Conservation (phyloP, 2,329 filamentous ascomycete species). For the Neobulgaria alba region DNA sequence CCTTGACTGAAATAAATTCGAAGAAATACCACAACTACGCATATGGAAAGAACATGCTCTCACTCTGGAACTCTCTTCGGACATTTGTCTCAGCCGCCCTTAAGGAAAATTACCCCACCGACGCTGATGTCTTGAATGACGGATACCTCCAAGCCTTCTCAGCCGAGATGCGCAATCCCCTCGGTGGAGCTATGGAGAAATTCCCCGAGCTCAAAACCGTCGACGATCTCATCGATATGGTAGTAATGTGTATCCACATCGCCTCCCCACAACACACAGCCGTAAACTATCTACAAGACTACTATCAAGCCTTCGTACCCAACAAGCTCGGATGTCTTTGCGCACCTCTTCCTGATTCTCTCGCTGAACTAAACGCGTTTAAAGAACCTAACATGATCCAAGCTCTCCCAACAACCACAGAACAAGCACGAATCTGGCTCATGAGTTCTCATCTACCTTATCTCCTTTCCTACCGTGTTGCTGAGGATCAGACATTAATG, state of each 20-base stretch:
- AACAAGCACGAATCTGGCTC: neutral
- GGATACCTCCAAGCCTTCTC: slow-evolving; percentile 33
- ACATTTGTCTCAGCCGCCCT: neutral
- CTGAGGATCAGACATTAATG: neutral
- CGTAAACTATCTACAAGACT: slow-evolving; percentile 44
- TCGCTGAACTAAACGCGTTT: slow-evolving; percentile 1
- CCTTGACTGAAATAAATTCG: neutral
- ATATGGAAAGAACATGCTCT: neutral
- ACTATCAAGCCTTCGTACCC: slow-evolving; percentile 40
- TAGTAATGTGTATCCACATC: slow-evolving; percentile 45
- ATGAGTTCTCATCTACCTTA: neutral
- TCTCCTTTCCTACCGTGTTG: neutral
- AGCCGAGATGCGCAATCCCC: slow-evolving; percentile 31
- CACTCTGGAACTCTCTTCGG: neutral
- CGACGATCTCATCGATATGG: slow-evolving; percentile 35
- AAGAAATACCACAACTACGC: too few species aligned
- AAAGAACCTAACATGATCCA: slow-evolving; percentile 5
- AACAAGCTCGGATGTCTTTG: slow-evolving; percentile 36
- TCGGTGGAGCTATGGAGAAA: slow-evolving; percentile 31
- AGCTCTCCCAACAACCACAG: slow-evolving; percentile 15
- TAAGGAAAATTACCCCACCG: slow-evolving; percentile 25
- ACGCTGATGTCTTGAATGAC: slow-evolving; percentile 28
- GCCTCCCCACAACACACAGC: slow-evolving; percentile 41
- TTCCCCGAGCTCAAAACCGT: slow-evolving; percentile 37
- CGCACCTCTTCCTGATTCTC: slow-evolving; percentile 25